Conservation (phyloP, 2,329 filamentous ascomycete genomes). For the Fusarium sp. region DNA sequence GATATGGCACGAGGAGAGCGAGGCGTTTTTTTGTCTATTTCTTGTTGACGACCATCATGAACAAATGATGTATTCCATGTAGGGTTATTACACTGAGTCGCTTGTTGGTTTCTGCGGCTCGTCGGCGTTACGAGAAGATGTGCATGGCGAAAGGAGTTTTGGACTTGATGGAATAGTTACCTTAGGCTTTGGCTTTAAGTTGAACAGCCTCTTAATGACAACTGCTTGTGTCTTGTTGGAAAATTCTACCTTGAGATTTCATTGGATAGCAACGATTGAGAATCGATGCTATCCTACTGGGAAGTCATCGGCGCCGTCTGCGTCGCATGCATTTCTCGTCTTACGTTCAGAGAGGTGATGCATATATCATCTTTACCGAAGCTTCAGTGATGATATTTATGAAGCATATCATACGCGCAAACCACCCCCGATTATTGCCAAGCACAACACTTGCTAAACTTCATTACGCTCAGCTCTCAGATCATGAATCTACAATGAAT, state of each 20-base stretch:
- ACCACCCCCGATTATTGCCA: background rate
- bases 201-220: conserved; percentile 22
- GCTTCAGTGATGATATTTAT: background rate
- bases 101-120: conserved; percentile 31
- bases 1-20: conserved; percentile 24
- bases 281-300: background rate
- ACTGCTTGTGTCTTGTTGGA: conserved; percentile 4
- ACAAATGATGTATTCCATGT: conserved; percentile 43
- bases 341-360: background rate
- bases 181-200: conserved; percentile 18
- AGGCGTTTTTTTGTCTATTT: conserved; percentile 41
- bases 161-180: conserved; percentile 3
- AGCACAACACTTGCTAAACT: background rate
- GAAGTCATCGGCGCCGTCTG: background rate
- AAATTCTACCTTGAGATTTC: background rate
- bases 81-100: conserved; percentile 31
- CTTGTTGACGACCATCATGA: conserved; percentile 40
- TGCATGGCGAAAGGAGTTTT: conserved; percentile 38
- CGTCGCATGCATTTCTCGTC: background rate
- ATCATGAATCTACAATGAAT: background rate
- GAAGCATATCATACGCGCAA: background rate
- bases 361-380: background rate
- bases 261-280: background rate
- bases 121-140: conserved; percentile 37
- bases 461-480: background rate